phyloP scores from a whole-genome alignment of 1,284 basidiomycete genomes.

The Tranzscheliella williamsii region DNA sequence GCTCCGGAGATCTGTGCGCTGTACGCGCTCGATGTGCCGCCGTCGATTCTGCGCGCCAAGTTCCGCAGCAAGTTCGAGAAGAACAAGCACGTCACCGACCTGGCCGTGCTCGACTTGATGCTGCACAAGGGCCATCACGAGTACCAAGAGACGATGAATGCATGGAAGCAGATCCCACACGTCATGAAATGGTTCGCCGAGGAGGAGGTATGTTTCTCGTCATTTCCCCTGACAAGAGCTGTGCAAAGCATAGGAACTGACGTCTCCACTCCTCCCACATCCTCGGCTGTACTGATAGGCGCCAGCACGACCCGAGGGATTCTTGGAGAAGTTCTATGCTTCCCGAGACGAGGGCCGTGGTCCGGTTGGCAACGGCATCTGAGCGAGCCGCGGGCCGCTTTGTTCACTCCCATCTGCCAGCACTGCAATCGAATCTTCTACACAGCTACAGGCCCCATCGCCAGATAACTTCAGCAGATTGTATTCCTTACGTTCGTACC shows the following conservation, averaged over 20 bases:
- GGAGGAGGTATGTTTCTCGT: conserved; percentile 63
- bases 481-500: no score
- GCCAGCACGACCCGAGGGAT: conserved; percentile 66
- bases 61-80: conserved; percentile 86
- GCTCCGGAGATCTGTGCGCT: conserved; percentile 85
- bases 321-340: conserved; percentile 82
- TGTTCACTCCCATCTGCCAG: no score
- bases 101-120: conserved; percentile 82
- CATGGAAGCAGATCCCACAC: conserved; percentile 77
- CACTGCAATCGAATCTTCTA: no score
- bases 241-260: no score
- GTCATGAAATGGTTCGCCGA: conserved; percentile 62
- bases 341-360: conserved; percentile 58
- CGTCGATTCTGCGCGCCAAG: conserved; percentile 78
- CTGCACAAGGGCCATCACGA: conserved; percentile 84
- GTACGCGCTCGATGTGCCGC: conserved; percentile 82
- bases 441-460: no score
- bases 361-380: conserved; percentile 38
- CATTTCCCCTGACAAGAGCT: no score
- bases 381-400: no score
- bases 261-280: no score
- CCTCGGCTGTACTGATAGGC: conserved; percentile 10
- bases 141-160: conserved; percentile 89
- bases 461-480: no score
- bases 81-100: conserved; percentile 80